A percentile compares a stretch with the other conserved stretches of the same genome.
These are phyloP conservation scores for Fusarium sp. DNA, from an alignment of 2,329 filamentous ascomycete genomes.

Conservation along the genomic window DNA sequence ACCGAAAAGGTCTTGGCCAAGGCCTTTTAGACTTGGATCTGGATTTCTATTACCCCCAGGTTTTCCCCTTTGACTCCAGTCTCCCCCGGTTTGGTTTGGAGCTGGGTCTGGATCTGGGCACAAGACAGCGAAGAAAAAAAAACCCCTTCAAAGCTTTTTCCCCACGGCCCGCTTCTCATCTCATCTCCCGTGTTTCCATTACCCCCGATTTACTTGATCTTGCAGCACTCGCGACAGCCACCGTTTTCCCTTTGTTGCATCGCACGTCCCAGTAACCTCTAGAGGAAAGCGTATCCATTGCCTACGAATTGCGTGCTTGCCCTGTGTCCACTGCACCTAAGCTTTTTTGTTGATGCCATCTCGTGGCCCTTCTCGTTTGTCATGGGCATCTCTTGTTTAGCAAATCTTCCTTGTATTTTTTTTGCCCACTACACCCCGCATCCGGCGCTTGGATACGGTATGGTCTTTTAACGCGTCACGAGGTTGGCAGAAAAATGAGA, in stretches of 20 bases:
- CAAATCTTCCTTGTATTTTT: constrained; percentile 40
- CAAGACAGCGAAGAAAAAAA: constrained; percentile 16
- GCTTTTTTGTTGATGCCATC: constrained; percentile 29
- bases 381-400: constrained; percentile 44
- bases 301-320: constrained; percentile 35
- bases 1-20: constrained; percentile 35
- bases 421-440: constrained; percentile 44
- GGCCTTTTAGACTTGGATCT: constrained; percentile 33
- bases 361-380: constrained; percentile 47
- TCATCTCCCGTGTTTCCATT: constrained; percentile 42
- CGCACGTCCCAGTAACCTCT: constrained; percentile 35
- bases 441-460: constrained; percentile 41
- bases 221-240: constrained; percentile 49
- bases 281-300: constrained; percentile 36
- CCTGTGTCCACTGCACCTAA: constrained; percentile 26
- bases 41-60: constrained; percentile 54
- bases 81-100: constrained; percentile 34
- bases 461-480: constrained; percentile 44
- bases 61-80: constrained; percentile 42
- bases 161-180: constrained; percentile 31
- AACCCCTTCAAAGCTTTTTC: constrained; percentile 39
- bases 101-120: constrained; percentile 11
- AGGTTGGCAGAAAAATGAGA: constrained; percentile 40
- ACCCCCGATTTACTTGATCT: constrained; percentile 56
- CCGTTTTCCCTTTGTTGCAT: constrained; percentile 38